phyloP scores from a whole-genome alignment of 2,329 filamentous ascomycete species.

The Fusarium sarcochroum region DNA sequence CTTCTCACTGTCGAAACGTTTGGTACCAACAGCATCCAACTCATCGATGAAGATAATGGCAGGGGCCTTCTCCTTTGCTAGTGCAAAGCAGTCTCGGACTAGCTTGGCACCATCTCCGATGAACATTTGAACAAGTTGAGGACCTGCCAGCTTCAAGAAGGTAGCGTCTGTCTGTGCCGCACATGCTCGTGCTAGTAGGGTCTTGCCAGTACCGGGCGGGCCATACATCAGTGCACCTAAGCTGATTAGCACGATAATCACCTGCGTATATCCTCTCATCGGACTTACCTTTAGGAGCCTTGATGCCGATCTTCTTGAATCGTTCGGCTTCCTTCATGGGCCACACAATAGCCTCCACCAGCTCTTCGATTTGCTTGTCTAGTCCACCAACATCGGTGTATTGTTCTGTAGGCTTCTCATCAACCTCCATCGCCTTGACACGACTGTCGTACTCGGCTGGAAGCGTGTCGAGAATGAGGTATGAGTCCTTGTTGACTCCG shows the following conservation, averaged over 20 bases:
- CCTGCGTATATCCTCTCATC: constrained; percentile 64
- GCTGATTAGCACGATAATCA: constrained; percentile 80
- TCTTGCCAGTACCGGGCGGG: constrained; percentile 90
- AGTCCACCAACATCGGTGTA: constrained; percentile 98
- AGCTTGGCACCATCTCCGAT: constrained; percentile 98
- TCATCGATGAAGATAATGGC: constrained; percentile 99
- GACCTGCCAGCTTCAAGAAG: constrained; percentile 97
- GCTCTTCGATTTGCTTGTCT: constrained; percentile 98
- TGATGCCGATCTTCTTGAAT: constrained; percentile 99
- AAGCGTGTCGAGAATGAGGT: constrained; percentile 95
- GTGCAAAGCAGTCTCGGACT: constrained; percentile 95
- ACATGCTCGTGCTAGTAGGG: constrained; percentile 92
- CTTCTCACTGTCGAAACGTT: constrained; percentile 99
- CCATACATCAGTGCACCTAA: constrained; percentile 99
- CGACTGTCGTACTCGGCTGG: constrained; percentile 98
- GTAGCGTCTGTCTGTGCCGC: constrained; percentile 98
- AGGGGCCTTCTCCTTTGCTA: constrained; percentile 98
- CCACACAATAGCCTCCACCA: constrained; percentile 98
- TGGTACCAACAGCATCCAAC: constrained; percentile 96
- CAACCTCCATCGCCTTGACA: constrained; percentile 99
- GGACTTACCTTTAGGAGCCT: constrained; percentile 89
- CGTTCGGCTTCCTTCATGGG: constrained; percentile 99
- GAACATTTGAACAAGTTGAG: constrained; percentile 99
- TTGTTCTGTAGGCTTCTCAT: constrained; percentile 99
- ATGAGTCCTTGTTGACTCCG: constrained; percentile 99